Percentiles rank a stretch among this genome's conserved stretches.
Conservation (phyloP, 2,329 filamentous ascomycete species). For the Pezicula radicicola region DNA sequence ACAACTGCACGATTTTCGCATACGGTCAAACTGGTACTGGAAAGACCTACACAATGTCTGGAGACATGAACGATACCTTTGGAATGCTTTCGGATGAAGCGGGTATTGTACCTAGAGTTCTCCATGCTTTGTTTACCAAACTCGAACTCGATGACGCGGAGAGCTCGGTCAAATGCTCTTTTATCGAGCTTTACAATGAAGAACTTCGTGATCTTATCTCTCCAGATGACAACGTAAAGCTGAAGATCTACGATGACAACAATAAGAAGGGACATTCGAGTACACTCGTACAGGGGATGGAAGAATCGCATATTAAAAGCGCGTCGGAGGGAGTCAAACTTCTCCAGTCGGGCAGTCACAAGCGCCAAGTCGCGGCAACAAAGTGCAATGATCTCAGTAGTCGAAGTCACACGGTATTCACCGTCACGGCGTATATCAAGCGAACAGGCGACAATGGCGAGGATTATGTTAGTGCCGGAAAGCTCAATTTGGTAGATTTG, state of each 20-base stretch:
- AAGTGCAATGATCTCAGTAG: conserved; percentile 99
- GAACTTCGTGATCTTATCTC: conserved; percentile 89
- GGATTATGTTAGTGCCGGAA: conserved; percentile 86
- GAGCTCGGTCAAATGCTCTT: conserved; percentile 93
- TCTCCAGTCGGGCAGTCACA: conserved; percentile 84
- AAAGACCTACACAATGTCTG: conserved; percentile 99
- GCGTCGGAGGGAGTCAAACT: conserved; percentile 85
- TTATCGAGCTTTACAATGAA: conserved; percentile 98
- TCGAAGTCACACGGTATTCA: conserved; percentile 95
- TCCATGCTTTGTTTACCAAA: conserved; percentile 83
- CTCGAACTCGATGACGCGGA: conserved; percentile 77
- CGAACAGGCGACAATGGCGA: conserved; percentile 78
- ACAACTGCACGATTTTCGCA: conserved; percentile 98
- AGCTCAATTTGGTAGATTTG: conserved; percentile 93
- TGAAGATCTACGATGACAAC: conserved; percentile 94
- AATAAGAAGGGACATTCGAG: conserved; percentile 79
- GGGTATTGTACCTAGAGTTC: conserved; percentile 89
- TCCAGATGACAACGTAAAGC: conserved; percentile 74
- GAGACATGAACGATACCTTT: conserved; percentile 85
- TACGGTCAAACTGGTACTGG: conserved; percentile 98
- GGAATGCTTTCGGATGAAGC: conserved; percentile 87
- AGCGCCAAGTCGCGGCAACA: conserved; percentile 97
- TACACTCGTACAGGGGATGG: conserved; percentile 95
- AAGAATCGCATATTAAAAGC: conserved; percentile 87
- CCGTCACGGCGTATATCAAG: conserved; percentile 88